phyloP scores from a whole-genome alignment of 169 alveolate species.

The Besnoitia besnoiti region DNA sequence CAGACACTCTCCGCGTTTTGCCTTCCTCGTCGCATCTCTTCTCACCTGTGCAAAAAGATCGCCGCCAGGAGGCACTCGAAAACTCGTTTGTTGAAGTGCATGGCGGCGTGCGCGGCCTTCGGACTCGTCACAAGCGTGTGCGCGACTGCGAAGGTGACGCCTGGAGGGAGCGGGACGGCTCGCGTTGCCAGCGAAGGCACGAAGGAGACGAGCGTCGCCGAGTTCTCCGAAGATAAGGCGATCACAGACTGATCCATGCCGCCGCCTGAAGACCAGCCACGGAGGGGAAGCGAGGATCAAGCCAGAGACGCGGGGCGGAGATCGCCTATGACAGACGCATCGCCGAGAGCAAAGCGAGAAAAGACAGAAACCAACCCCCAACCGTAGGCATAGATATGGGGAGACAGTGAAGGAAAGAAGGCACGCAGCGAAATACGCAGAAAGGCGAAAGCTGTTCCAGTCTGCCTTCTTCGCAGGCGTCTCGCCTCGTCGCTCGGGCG shows the following conservation, averaged over 20 bases:
- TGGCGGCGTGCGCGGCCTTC: constrained; percentile 2
- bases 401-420: background rate
- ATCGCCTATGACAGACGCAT: no score
- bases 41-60: background rate
- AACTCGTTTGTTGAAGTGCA: background rate
- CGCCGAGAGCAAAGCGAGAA: background rate
- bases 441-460: no score
- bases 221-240: background rate
- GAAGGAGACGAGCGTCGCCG: constrained; percentile 3
- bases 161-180: background rate
- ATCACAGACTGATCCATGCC: constrained; percentile 12
- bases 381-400: background rate
- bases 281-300: background rate
- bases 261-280: background rate
- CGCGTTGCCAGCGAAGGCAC: background rate
- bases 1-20: no score
- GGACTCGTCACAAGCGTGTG: background rate
- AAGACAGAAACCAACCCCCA: background rate
- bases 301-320: no score
- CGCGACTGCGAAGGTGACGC: background rate
- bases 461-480: no score
- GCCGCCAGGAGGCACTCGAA: constrained; percentile 16
- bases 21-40: background rate
- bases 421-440: background rate
- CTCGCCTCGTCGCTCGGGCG: no score